Evolutionary conservation across 192 early-diverging fungal genomes (phyloP).

Genomic region (Backusella parvicylindrica): DNA sequence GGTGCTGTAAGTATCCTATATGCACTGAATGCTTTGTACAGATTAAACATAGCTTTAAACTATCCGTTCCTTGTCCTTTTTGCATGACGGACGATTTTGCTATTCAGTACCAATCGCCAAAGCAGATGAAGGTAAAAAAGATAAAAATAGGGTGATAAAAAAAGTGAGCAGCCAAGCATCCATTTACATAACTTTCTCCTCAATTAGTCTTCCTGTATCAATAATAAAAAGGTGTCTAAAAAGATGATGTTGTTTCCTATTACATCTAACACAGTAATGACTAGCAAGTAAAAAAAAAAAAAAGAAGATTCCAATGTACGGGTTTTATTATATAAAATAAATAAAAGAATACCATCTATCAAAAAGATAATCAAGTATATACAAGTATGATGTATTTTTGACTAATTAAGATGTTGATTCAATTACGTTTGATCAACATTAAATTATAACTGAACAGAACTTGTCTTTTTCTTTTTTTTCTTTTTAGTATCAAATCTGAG

Average conservation of each 20-base stretch:
- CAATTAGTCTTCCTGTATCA: neutral
- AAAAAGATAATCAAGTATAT: neutral
- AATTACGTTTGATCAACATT: neutral
- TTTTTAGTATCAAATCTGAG: neutral
- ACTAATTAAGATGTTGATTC: neutral
- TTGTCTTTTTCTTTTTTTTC: too few relatives aligned
- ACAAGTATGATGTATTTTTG: neutral
- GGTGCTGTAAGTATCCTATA: constrained; percentile 92
- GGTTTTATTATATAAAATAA: neutral
- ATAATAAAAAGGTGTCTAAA: neutral
- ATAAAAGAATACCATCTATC: neutral
- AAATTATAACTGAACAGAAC: too few relatives aligned
- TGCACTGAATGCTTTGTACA: constrained; percentile 97
- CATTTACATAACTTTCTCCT: neutral
- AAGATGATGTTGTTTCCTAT: neutral
- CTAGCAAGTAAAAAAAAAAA: too few relatives aligned
- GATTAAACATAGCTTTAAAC: constrained; percentile 53
- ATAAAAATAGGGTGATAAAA: neutral
- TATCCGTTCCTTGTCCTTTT: neutral
- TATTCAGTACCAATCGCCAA: neutral
- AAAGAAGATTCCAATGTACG: neutral
- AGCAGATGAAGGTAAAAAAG: neutral
- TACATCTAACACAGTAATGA: neutral
- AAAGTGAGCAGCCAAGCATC: neutral
- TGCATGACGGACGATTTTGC: neutral